Evolutionary conservation across 257 asterid species (phyloP).

Genomic region (Solanum raphanifolium): DNA sequence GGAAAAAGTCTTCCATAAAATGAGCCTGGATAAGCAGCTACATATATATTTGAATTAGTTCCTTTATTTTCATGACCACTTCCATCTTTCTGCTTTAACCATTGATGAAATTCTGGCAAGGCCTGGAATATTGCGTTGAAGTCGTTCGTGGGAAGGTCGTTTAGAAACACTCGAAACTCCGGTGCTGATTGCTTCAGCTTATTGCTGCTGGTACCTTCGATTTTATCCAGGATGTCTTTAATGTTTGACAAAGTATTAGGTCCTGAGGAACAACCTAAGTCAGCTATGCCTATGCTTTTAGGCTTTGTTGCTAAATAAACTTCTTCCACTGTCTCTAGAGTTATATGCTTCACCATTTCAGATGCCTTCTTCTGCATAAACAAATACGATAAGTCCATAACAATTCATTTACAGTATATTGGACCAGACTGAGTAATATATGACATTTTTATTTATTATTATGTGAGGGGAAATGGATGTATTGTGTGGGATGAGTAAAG

Average conservation of each 20-base stretch:
- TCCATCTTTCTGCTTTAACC: slow-evolving; percentile 21
- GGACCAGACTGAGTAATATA: neutral
- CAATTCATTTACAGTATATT: neutral
- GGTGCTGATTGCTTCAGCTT: slow-evolving; percentile 18
- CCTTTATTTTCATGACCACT: slow-evolving; percentile 8
- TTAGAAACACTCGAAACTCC: slow-evolving; percentile 58
- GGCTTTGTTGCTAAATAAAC: slow-evolving; percentile 31
- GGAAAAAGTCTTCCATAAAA: slow-evolving; percentile 91
- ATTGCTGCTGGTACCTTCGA: slow-evolving; percentile 16
- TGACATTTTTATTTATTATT: neutral
- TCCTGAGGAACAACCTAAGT: slow-evolving; percentile 89
- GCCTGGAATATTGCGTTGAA: slow-evolving; percentile 76
- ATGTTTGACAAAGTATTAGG: slow-evolving; percentile 66
- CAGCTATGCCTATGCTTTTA: slow-evolving; percentile 75
- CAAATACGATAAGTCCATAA: neutral
- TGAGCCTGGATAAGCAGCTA: slow-evolving; percentile 80
- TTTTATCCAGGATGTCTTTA: slow-evolving; percentile 35
- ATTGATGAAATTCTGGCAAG: slow-evolving; percentile 51
- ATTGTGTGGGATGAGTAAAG: neutral
- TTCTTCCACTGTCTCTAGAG: slow-evolving; percentile 35
- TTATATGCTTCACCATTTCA: slow-evolving; percentile 62
- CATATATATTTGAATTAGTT: slow-evolving; percentile 23
- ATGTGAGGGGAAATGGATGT: neutral
- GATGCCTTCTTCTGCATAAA: slow-evolving; percentile 55
- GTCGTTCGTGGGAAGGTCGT: slow-evolving; percentile 78